phyloP scores from a whole-genome alignment of 805 yeast species.

The Suhomyces prunicola region DNA sequence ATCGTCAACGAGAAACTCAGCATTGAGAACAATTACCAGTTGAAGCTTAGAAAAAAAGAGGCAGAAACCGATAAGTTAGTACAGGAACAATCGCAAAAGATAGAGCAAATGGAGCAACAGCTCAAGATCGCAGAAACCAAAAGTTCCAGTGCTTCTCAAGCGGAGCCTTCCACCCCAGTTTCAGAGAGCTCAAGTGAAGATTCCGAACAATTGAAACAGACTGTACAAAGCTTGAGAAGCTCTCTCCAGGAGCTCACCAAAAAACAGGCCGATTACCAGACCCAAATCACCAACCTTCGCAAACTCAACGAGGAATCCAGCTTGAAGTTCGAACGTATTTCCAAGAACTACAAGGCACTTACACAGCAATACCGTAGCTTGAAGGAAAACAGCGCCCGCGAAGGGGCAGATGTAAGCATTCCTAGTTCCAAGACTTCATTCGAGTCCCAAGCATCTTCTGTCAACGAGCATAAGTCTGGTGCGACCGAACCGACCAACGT shows the following conservation, averaged over 20 bases:
- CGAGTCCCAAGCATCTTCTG: neutral
- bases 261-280: conserved; percentile 55
- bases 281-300: conserved; percentile 50
- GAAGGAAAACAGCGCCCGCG: conserved; percentile 24
- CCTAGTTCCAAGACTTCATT: neutral
- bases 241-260: conserved; percentile 51
- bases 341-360: conserved; percentile 66
- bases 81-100: conserved; percentile 37
- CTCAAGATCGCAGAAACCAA: conserved; percentile 15
- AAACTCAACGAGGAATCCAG: conserved; percentile 64
- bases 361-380: conserved; percentile 54
- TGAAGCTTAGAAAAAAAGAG: conserved; percentile 48
- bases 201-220: conserved; percentile 22
- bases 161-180: conserved; percentile 3
- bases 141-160: neutral
- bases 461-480: conserved; percentile 17
- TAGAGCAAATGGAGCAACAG: conserved; percentile 36
- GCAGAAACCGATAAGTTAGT: conserved; percentile 63
- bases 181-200: neutral
- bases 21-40: conserved; percentile 51
- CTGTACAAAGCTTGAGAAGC: conserved; percentile 46
- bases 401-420: neutral
- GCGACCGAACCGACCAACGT: conserved; percentile 35
- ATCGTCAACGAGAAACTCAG: conserved; percentile 59
- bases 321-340: conserved; percentile 61